Evolutionary conservation across 495 filamentous ascomycete genomes (phyloP).

Genomic region (Pseudevernia furfuracea): DNA sequence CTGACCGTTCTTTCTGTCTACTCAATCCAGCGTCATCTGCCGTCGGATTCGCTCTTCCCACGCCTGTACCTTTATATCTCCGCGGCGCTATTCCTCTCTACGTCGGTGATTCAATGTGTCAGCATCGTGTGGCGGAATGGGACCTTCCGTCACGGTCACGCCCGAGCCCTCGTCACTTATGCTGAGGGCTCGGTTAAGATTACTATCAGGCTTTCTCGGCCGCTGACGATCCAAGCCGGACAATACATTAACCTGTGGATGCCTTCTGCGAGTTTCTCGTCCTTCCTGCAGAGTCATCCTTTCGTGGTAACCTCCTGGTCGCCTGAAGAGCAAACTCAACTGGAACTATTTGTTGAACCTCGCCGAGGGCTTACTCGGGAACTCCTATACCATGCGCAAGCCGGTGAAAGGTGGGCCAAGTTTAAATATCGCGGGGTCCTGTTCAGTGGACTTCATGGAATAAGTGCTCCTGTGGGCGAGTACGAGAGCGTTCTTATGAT

Average conservation of each 20-base stretch:
- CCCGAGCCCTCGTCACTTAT: conserved; percentile 20
- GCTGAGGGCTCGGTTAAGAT: conserved; percentile 19
- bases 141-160: conserved; percentile 23
- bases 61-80: conserved; percentile 30
- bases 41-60: conserved; percentile 11
- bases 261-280: conserved; percentile 30
- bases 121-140: conserved; percentile 29
- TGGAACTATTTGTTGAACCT: conserved; percentile 28
- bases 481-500: conserved; percentile 33
- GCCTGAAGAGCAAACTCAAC: conserved; percentile 21
- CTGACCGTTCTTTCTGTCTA: conserved; percentile 28
- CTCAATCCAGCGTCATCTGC: conserved; percentile 28
- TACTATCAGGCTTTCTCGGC: conserved; percentile 11
- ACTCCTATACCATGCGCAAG: conserved; percentile 1
- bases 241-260: conserved; percentile 39
- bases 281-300: conserved; percentile 34
- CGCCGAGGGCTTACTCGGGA: conserved; percentile 5
- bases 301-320: conserved; percentile 37
- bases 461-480: conserved; percentile 23
- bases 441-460: conserved; percentile 30
- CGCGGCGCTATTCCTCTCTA: conserved; percentile 26
- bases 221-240: conserved; percentile 31
- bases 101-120: conserved; percentile 22
- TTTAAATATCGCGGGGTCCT: neutral
- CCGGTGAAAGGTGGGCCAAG: neutral